These are phyloP conservation scores for Calonectria henricotiae DNA, from an alignment of 2,329 filamentous ascomycete genomes.

Conservation along the genomic window DNA sequence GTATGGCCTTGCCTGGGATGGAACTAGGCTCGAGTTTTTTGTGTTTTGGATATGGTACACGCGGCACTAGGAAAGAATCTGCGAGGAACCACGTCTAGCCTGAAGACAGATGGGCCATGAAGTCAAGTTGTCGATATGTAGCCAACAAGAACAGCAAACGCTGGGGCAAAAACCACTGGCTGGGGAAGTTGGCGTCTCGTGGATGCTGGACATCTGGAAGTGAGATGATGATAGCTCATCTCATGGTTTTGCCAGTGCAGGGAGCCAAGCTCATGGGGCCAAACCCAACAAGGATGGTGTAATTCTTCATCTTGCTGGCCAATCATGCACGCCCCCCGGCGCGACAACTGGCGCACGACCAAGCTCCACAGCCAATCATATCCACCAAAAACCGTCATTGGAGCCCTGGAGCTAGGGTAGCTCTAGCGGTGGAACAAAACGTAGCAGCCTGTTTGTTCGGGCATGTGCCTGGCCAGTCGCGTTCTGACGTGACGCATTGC, in stretches of 20 bases:
- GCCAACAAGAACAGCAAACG: not conserved
- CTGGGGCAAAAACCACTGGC: constrained; percentile 4
- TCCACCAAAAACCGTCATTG: not conserved
- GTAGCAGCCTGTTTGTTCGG: constrained; percentile 43
- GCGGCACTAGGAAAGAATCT: not conserved
- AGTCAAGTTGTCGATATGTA: not conserved
- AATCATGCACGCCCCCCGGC: constrained; percentile 14
- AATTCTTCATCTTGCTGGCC: constrained; percentile 20
- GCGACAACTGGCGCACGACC: constrained; percentile 10
- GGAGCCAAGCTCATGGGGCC: constrained; percentile 8
- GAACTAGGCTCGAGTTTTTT: not conserved
- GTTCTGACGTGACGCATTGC: constrained; percentile 60
- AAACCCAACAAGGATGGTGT: constrained; percentile 5
- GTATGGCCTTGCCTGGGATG: not conserved
- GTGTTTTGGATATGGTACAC: constrained; percentile 3
- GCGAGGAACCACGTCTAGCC: not conserved
- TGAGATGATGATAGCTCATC: constrained; percentile 23
- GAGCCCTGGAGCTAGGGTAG: constrained; percentile 31
- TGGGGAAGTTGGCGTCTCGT: constrained; percentile 4
- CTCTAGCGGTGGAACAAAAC: constrained; percentile 30
- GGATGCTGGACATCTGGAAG: constrained; percentile 16
- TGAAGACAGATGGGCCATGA: not conserved
- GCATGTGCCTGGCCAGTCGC: constrained; percentile 50
- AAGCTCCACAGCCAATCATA: constrained; percentile 33
- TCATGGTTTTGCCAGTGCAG: constrained; percentile 6